These are phyloP conservation scores for Talaromyces atroroseus DNA, from an alignment of 2,329 filamentous ascomycete genomes.

Conservation along the genomic window DNA sequence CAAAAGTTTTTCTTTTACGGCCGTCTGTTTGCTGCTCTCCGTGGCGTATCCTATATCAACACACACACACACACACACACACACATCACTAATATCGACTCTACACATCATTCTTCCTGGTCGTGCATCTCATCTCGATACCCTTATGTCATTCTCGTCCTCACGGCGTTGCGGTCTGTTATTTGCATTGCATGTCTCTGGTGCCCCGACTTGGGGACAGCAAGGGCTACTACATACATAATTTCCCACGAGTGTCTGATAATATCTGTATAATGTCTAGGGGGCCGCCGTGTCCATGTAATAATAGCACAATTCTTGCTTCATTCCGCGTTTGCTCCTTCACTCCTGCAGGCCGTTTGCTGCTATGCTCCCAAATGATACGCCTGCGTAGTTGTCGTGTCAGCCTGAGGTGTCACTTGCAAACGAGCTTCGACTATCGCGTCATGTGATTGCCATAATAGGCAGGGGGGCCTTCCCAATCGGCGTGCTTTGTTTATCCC, in stretches of 20 bases:
- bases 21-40: background rate
- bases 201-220: background rate
- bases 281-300: background rate
- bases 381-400: no score
- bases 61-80: background rate
- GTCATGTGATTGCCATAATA: background rate
- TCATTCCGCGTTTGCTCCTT: background rate
- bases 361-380: background rate
- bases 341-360: no score
- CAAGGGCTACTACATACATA: background rate
- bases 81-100: background rate
- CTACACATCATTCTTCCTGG: background rate
- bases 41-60: background rate
- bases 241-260: background rate
- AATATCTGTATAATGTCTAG: background rate
- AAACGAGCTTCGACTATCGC: background rate
- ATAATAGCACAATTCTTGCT: background rate
- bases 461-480: background rate
- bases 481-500: background rate
- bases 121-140: constrained; percentile 1
- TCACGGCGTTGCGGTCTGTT: constrained; percentile 7
- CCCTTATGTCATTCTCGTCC: constrained; percentile 2
- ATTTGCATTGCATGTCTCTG: background rate
- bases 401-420: background rate
- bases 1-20: background rate